A percentile compares a stretch with the other conserved stretches of the same genome.
phyloP scores from a whole-genome alignment of 371 early-diverging fungal species.

The Sporodiniella umbellata region DNA sequence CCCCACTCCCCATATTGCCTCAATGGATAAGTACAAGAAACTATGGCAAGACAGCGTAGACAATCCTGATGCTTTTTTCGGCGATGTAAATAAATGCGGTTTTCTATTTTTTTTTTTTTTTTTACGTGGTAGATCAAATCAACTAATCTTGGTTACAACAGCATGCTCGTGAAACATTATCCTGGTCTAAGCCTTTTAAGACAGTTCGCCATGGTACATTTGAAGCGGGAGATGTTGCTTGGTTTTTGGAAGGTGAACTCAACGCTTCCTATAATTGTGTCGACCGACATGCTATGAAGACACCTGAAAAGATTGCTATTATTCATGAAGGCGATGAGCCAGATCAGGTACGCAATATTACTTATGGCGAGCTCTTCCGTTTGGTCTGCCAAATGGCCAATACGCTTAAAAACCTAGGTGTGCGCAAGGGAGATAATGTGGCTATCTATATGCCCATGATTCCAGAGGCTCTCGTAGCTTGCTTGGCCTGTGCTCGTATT shows the following conservation, averaged over 20 bases:
- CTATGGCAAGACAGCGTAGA: slow-evolving; percentile 72
- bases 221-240: slow-evolving; percentile 75
- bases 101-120: background rate
- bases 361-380: slow-evolving; percentile 81
- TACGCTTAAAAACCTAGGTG: slow-evolving; percentile 71
- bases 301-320: slow-evolving; percentile 77
- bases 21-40: slow-evolving; percentile 69
- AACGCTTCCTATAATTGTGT: slow-evolving; percentile 96
- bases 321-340: slow-evolving; percentile 92
- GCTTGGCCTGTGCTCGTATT: slow-evolving; percentile 93
- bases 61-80: slow-evolving; percentile 78
- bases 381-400: slow-evolving; percentile 84
- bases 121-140: no score
- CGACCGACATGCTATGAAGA: slow-evolving; percentile 82
- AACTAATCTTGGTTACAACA: slow-evolving; percentile 18
- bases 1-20: slow-evolving; percentile 64
- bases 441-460: slow-evolving; percentile 98
- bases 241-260: slow-evolving; percentile 92
- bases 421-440: slow-evolving; percentile 90
- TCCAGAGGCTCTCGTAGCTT: slow-evolving; percentile 87
- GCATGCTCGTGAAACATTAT: slow-evolving; percentile 69
- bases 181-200: slow-evolving; percentile 76
- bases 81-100: slow-evolving; percentile 50
- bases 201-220: slow-evolving; percentile 63
- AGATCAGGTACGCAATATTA: slow-evolving; percentile 65